Percentiles rank a stretch among this genome's conserved stretches.
phyloP scores from a whole-genome alignment of 2,329 filamentous ascomycete species.

The Penicillium griseofulvum region DNA sequence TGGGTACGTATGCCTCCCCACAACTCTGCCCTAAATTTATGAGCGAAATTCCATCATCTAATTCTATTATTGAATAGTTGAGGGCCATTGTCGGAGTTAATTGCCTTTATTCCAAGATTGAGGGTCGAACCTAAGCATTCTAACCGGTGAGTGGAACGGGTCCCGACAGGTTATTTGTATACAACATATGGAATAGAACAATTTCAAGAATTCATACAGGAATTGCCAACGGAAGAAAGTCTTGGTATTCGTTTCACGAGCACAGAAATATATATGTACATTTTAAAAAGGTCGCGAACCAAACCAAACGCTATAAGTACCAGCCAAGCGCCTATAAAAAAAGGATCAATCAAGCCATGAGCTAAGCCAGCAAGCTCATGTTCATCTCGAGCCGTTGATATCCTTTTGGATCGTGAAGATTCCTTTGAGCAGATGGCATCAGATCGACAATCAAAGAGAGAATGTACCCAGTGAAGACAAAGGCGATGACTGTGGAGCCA shows the following conservation, averaged over 20 bases:
- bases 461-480: conserved; percentile 19
- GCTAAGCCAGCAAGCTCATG: conserved; percentile 2
- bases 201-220: no score
- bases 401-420: conserved; percentile 7
- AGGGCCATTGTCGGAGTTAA: background rate
- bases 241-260: conserved; percentile 7
- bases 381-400: conserved; percentile 19
- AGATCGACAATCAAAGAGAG: conserved; percentile 19
- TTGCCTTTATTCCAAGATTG: background rate
- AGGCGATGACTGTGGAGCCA: conserved; percentile 12
- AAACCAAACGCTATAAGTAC: background rate
- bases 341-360: background rate
- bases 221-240: background rate
- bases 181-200: background rate
- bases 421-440: conserved; percentile 10
- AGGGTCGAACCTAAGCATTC: background rate
- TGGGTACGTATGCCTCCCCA: conserved; percentile 2
- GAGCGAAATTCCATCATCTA: background rate
- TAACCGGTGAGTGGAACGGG: no score
- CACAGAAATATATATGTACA: conserved; percentile 5
- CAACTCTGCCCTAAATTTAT: background rate
- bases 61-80: background rate
- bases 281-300: background rate
- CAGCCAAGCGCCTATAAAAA: background rate
- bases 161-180: background rate